Base-by-base conservation (phyloP, 2,329 filamentous ascomycete genomes). In the Penicillium frequentans region DNA sequence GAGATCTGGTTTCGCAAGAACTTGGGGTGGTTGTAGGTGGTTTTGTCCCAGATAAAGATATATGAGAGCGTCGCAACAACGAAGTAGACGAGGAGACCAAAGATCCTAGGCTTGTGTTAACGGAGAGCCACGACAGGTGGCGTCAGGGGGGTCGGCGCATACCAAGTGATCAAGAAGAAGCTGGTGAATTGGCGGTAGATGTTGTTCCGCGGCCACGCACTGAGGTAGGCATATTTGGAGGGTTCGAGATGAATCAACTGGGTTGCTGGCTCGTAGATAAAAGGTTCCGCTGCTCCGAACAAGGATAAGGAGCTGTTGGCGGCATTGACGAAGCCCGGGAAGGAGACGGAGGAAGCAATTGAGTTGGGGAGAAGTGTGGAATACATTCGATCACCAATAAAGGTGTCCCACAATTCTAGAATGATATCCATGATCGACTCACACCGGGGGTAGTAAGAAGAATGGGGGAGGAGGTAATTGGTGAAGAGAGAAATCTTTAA, bases 1-100 rank as follows among this genome's bases (percentile, higher is more conserved):
- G 82, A 81, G 62, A 97, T 88, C 75, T 97, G 93, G 77, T 96
- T 93, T 79, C 95, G 96, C 70, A 97, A 88, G 76, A 93, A 98
- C 72, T 95, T 95, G 48, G 93, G 93, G 74, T 98, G 93, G 52
- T 91, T 81, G 77, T 93, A 86, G 45, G 90, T 95, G 43, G 86
- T 84, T 77, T 97, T 95, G 77, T 97, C 93, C 79, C 96, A 97
- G 71, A 97, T 82, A 78, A 96, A 89, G 69, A 88, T 68, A 77
- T 96, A 98, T 16, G 92, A 96, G 19, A 96, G 81, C 6, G 87
- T 83, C 4, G 93, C 90, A 71, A 91, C 91, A 63, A 90, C 68
- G 74, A 93, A 96, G 82, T 97, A 98, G 55, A 95, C 81, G 47
- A 92, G 63, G 33, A 93, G 76, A 54, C 93, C 93, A 68, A 96